These are phyloP conservation scores for Dissoconium aciculare DNA, from an alignment of 2,329 filamentous ascomycete species.

Conservation along the genomic window DNA sequence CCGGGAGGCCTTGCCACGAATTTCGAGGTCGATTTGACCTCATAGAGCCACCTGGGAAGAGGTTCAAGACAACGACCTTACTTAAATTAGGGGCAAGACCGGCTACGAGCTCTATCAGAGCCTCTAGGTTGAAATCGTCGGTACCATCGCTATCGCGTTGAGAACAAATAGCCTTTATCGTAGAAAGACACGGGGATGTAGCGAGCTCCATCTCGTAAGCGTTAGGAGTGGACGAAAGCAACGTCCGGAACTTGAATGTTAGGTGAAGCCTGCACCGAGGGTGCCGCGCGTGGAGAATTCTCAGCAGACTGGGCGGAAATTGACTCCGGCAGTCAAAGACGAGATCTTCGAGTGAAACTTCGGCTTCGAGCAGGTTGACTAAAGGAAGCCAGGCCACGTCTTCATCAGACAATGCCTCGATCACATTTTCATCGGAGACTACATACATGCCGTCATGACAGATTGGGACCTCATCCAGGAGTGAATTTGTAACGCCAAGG, in stretches of 20 bases:
- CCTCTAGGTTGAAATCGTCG: conserved; percentile 2
- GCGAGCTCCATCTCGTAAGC: conserved; percentile 3
- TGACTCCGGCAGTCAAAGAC: conserved; percentile 2
- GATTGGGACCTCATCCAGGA: conserved; percentile 1
- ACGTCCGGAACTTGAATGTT: conserved; percentile 1
- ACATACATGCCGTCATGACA: neutral
- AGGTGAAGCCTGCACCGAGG: conserved; percentile 2
- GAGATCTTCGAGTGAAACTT: conserved; percentile 1
- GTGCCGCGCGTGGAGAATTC: conserved; percentile 1
- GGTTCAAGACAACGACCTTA: neutral
- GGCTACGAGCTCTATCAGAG: conserved; percentile 1
- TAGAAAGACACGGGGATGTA: conserved; percentile 1
- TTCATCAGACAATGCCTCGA: conserved; percentile 1
- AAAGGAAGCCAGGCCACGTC: conserved; percentile 2
- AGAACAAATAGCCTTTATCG: conserved; percentile 1
- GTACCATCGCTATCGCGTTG: conserved; percentile 2
- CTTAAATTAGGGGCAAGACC: conserved; percentile 1
- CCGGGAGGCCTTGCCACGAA: conserved; percentile 1
- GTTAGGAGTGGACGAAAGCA: neutral
- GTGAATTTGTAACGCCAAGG: neutral
- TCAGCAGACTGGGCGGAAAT: conserved; percentile 2
- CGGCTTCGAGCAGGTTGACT: conserved; percentile 1
- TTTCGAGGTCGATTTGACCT: neutral
- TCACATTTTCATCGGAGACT: conserved; percentile 1
- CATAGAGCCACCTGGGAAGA: neutral